Evolutionary conservation across 106 monocot species (phyloP), one percentile per base, ranked within the genome.

Genomic region (Agapanthus africanus): DNA sequence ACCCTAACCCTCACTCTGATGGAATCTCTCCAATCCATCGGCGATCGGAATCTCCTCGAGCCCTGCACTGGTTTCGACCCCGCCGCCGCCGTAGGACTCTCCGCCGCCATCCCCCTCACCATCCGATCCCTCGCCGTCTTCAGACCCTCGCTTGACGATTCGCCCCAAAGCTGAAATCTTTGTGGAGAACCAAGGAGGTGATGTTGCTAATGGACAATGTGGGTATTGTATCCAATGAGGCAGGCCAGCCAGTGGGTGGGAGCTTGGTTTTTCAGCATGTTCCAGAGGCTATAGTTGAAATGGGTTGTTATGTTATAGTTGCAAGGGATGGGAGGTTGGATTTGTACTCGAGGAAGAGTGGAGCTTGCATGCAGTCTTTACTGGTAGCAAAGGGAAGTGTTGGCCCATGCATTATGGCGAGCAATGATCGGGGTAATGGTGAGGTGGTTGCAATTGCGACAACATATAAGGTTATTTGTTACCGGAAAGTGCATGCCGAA

Each of bases 201-300:
- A 77, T 99, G 41, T 54, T 99, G 67, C 59, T 93, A 74, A 82
- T 93, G 30, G 97, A 99, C 71, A 99, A 99, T 77, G 85, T 99
- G 23, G 97, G 93, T 40, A 76, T 99, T 18, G 54, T 93, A 51
- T 74, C 83, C 15, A 82, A 93, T 69, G 54, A 61, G 49, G 36
- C 44, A 18, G 97, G 97, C 15, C 90, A 99, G 70, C 97, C 97
- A 13, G 87, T 88, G 35, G 97, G 87, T 44, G 89, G 92, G 64
- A 93, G 90, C 65, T 85, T 99, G 77, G 64, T 99, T 40, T 99
- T 99, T 59, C 73, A 66, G 26, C 64, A 68, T 66, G 46, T 54
- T 4, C 97, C 97, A 5, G 83, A 92, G 26, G 78, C 79, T 6
- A 57, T 93, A 46, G 65, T 74, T 16, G 92, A 85, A 63, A 75